Evolutionary conservation across 495 filamentous ascomycete species (phyloP).

Genomic region (Podospora anserina): DNA sequence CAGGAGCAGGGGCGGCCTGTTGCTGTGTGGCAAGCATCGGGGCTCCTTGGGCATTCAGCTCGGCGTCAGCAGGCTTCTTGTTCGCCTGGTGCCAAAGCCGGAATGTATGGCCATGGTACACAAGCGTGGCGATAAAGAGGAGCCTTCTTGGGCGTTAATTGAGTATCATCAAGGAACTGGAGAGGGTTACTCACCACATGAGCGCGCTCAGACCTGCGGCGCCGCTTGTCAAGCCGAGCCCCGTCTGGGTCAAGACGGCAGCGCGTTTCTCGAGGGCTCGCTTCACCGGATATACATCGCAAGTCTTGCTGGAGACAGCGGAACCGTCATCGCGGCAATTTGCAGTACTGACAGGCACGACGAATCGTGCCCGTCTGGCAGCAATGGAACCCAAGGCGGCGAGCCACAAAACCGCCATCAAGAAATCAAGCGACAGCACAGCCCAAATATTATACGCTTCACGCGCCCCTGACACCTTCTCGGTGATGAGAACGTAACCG

Average conservation of each 20-base stretch:
- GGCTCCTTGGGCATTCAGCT: slow-evolving; percentile 36
- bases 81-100: slow-evolving; percentile 34
- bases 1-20: slow-evolving; percentile 10
- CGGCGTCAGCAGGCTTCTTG: slow-evolving; percentile 27
- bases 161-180: not conserved
- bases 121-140: slow-evolving; percentile 45
- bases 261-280: slow-evolving; percentile 27
- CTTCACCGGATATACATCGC: slow-evolving; percentile 24
- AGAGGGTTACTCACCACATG: slow-evolving; percentile 27
- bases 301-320: slow-evolving; percentile 36
- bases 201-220: slow-evolving; percentile 47
- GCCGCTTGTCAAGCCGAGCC: slow-evolving; percentile 35
- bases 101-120: slow-evolving; percentile 43
- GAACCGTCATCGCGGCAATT: slow-evolving; percentile 41
- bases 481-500: slow-evolving; percentile 39
- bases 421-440: slow-evolving; percentile 41
- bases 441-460: slow-evolving; percentile 47
- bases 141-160: slow-evolving; percentile 25
- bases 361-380: slow-evolving; percentile 40
- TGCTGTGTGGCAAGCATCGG: slow-evolving; percentile 32
- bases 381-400: slow-evolving; percentile 46
- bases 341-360: slow-evolving; percentile 25
- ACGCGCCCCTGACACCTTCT: slow-evolving; percentile 37
- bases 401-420: slow-evolving; percentile 49
- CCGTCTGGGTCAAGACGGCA: slow-evolving; percentile 29